A percentile compares a stretch with the other conserved stretches of the same genome.
Evolutionary conservation across 805 yeast genomes (phyloP).

Genomic region (Crinitomyces ghanaensis): DNA sequence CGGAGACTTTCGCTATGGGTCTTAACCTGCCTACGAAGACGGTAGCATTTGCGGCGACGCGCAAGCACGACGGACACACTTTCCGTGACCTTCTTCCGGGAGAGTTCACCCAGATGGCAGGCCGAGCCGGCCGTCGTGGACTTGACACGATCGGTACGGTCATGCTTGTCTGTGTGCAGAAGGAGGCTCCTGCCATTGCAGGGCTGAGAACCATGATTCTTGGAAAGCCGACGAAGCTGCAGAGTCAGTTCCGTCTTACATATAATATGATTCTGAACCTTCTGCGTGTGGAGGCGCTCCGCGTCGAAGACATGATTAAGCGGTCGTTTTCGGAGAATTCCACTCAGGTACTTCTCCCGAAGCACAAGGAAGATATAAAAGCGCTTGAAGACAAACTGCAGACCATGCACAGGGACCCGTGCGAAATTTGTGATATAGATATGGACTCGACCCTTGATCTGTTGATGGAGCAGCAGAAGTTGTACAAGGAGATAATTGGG

Average conservation of each 20-base stretch:
- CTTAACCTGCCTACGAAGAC: conserved; percentile 93
- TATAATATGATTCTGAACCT: conserved; percentile 91
- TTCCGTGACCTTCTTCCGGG: conserved; percentile 84
- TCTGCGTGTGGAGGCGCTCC: conserved; percentile 81
- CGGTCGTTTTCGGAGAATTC: conserved; percentile 90
- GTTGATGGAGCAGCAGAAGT: conserved; percentile 35
- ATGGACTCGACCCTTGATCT: conserved; percentile 36
- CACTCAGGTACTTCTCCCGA: conserved; percentile 74
- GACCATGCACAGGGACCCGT: conserved; percentile 24
- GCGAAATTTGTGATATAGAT: conserved; percentile 31
- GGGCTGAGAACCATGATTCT: conserved; percentile 70
- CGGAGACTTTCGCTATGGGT: conserved; percentile 99
- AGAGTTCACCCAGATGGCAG: conserved; percentile 96
- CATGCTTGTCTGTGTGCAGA: conserved; percentile 59
- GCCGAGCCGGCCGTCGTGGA: conserved; percentile 97
- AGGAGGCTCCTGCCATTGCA: conserved; percentile 23
- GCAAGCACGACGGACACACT: conserved; percentile 84
- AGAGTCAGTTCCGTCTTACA: conserved; percentile 87
- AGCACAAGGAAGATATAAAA: conserved; percentile 59
- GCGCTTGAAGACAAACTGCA: conserved; percentile 38
- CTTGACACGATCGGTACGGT: conserved; percentile 90
- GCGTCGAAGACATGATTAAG: conserved; percentile 97
- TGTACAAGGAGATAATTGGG: conserved; percentile 35
- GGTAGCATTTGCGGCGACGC: conserved; percentile 73
- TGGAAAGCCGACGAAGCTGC: conserved; percentile 82